phyloP scores from a whole-genome alignment of 108 stramenopile genomes.

The Schizochytrium sp. region DNA sequence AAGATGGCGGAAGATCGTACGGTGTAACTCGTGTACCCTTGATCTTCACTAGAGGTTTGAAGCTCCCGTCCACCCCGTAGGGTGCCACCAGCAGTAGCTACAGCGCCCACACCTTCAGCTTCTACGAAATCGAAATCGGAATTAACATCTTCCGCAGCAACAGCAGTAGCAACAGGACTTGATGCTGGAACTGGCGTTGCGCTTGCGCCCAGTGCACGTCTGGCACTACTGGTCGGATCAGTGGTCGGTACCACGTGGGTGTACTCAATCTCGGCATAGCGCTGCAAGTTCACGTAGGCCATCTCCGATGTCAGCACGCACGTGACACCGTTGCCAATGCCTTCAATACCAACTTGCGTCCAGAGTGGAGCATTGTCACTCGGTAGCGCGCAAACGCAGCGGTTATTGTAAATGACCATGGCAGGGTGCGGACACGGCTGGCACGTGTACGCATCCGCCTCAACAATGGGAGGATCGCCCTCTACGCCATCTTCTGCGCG shows the following conservation, averaged over 20 bases:
- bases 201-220: neutral
- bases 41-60: neutral
- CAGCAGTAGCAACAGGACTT: too few species aligned
- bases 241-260: neutral
- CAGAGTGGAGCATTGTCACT: neutral
- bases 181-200: neutral
- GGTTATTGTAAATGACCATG: neutral
- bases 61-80: neutral
- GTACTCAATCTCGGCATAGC: neutral
- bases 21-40: slow-evolving; percentile 21
- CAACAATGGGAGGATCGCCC: neutral
- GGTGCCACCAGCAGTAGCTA: neutral
- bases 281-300: neutral
- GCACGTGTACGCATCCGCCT: neutral
- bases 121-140: too few species aligned
- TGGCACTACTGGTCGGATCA: neutral
- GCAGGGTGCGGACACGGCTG: neutral
- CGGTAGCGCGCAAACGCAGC: neutral
- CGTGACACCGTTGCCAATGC: neutral
- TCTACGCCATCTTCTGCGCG: neutral
- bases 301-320: neutral
- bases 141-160: too few species aligned
- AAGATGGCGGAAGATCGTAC: slow-evolving; percentile 29
- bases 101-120: too few species aligned
- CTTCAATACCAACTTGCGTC: neutral